A percentile compares a stretch with the other conserved stretches of the same genome.
These are phyloP conservation scores for Sarcodon sp. DNA, from an alignment of 768 basidiomycete genomes.

Conservation along the genomic window DNA sequence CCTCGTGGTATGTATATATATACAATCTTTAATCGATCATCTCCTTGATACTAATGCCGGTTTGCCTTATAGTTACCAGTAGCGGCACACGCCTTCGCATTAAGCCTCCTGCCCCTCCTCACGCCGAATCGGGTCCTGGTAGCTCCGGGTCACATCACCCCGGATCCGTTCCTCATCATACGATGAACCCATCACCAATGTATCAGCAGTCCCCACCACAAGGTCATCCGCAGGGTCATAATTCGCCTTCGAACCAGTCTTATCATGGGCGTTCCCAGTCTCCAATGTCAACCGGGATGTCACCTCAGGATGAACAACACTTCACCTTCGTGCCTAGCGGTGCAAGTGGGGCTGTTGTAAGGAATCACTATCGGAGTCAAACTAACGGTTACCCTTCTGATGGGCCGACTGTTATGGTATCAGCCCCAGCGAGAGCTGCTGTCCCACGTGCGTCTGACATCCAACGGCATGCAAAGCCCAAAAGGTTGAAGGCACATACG, in stretches of 20 bases:
- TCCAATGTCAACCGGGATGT: conserved; percentile 18
- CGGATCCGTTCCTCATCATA: conserved; percentile 8
- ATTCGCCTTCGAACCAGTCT: conserved; percentile 9
- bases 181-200: conserved; percentile 7
- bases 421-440: conserved; percentile 7
- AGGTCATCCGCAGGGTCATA: neutral
- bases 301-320: conserved; percentile 21
- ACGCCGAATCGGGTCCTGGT: conserved; percentile 3
- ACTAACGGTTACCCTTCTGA: conserved; percentile 6
- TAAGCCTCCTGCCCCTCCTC: conserved; percentile 27
- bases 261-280: conserved; percentile 8
- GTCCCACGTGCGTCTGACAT: conserved; percentile 12
- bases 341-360: conserved; percentile 5
- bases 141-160: conserved; percentile 4
- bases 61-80: conserved; percentile 25
- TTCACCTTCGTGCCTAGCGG: conserved; percentile 12
- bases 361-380: conserved; percentile 18
- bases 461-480: conserved; percentile 49
- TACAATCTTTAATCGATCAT: conserved; percentile 5
- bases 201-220: neutral
- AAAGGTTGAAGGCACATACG: conserved; percentile 69
- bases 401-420: conserved; percentile 7
- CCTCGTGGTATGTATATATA: conserved; percentile 2
- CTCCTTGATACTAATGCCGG: conserved; percentile 2
- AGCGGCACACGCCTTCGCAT: conserved; percentile 36